A percentile compares a stretch with the other conserved stretches of the same genome.
Evolutionary conservation across 768 basidiomycete species (phyloP).

Genomic region (Leccinellum rugosiceps): DNA sequence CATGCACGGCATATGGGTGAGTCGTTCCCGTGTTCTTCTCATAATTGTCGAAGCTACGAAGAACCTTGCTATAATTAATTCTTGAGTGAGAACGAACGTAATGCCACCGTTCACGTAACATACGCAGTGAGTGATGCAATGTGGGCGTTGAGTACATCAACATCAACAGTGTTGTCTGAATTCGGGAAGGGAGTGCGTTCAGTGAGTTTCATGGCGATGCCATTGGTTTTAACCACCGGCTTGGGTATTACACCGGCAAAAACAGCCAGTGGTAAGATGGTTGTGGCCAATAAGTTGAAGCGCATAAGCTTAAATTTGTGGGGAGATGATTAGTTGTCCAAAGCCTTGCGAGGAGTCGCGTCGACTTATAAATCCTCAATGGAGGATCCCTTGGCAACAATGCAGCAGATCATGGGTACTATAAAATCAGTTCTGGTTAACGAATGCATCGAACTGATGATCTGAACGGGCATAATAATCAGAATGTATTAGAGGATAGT

Average conservation of each 20-base stretch:
- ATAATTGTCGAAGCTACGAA: not conserved
- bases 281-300: not conserved
- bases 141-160: not conserved
- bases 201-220: not conserved
- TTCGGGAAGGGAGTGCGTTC: not conserved
- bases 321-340: not conserved
- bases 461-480: not conserved
- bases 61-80: not conserved
- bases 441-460: not conserved
- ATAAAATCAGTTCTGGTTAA: no score
- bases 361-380: not conserved
- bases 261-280: not conserved
- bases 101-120: not conserved
- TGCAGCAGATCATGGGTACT: not conserved
- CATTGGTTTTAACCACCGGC: not conserved
- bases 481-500: not conserved
- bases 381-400: not conserved
- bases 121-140: not conserved
- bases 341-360: not conserved
- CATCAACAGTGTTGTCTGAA: not conserved
- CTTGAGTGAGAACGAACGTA: not conserved
- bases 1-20: not conserved
- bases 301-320: not conserved
- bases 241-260: not conserved
- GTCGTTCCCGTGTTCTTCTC: not conserved